Evolutionary conservation across 805 yeast genomes (phyloP), one percentile per base, ranked within the genome.

Genomic region (Kurtzmaniella fragi): DNA sequence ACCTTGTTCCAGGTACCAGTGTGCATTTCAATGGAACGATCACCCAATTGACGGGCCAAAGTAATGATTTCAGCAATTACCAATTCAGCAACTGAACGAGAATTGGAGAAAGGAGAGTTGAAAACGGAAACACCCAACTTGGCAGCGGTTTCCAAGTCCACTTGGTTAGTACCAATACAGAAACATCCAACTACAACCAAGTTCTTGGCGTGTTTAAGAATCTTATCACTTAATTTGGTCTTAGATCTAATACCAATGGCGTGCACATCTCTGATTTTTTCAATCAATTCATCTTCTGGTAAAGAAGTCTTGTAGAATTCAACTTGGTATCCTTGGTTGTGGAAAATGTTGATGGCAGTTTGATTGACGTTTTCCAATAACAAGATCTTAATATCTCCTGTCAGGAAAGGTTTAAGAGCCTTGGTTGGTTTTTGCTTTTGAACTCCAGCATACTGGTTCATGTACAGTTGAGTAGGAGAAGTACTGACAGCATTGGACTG

Each of bases 91-190:
- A 93, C 99, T 2, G 97, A 89, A 71, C 99, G 83, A 28, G 98
- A 91, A 75, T 93, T 93, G 49, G 97, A 89, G 72, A 93, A 93
- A 37, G 99, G 99, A 27, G 99, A 90, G 76, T 89, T 88, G 82
- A 93, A 93, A 17, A 93, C 99, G 34, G 97, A 90, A 62, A 91
- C 78, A 70, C 99, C 99, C 36, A 78, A 76, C 56, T 82, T 78
- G 47, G 98, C 96, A 41, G 99, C 99, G 54, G 61, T 85, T 51
- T 85, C 86, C 47, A 90, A 75, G 62, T 93, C 95, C 40, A 93
- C 99, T 71, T 93, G 99, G 71, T 93, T 93, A 45, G 98, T 93
- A 57, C 99, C 99, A 52, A 93, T 93, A 76, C 99, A 93, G 84
- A 93, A 93, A 72, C 99, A 93, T 42, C 99, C 99, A 64, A 93